A percentile compares a stretch with the other conserved stretches of the same genome.
Conservation (phyloP, 345 rosid species). For the Xanthoceras sorbifolium region DNA sequence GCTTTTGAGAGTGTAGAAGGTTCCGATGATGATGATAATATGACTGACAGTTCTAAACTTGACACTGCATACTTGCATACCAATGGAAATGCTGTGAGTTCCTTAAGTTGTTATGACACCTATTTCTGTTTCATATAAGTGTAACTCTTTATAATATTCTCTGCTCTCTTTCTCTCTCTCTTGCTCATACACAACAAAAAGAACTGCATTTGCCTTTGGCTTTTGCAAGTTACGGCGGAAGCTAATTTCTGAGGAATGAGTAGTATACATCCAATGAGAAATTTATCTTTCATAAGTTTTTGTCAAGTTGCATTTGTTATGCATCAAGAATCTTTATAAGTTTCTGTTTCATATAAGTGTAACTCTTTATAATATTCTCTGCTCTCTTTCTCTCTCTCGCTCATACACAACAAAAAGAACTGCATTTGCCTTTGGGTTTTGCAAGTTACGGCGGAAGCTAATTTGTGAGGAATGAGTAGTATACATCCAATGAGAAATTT, state of each 20-base stretch:
- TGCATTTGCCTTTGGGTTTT: not conserved
- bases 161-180: constrained; percentile 1
- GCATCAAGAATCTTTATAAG: no score
- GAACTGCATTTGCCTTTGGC: not conserved
- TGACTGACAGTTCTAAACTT: constrained; percentile 59
- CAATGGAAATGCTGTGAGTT: constrained; percentile 82
- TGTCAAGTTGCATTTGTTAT: not conserved
- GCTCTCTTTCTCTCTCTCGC: not conserved
- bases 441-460: not conserved
- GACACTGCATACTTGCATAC: constrained; percentile 64
- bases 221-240: not conserved
- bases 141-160: not conserved
- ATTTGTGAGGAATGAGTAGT: not conserved
- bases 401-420: not conserved
- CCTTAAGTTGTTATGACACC: constrained; percentile 4
- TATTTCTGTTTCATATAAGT: not conserved
- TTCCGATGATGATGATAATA: constrained; percentile 89
- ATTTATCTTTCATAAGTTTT: not conserved
- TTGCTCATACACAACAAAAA: not conserved
- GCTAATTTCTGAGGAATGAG: not conserved
- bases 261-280: not conserved
- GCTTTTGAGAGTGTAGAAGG: constrained; percentile 91
- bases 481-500: not conserved
- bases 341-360: not conserved
- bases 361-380: not conserved